Evolutionary conservation across 331 rosid genomes (phyloP), one percentile per base, ranked within the genome.

Genomic region (Pyracantha coccinea): DNA sequence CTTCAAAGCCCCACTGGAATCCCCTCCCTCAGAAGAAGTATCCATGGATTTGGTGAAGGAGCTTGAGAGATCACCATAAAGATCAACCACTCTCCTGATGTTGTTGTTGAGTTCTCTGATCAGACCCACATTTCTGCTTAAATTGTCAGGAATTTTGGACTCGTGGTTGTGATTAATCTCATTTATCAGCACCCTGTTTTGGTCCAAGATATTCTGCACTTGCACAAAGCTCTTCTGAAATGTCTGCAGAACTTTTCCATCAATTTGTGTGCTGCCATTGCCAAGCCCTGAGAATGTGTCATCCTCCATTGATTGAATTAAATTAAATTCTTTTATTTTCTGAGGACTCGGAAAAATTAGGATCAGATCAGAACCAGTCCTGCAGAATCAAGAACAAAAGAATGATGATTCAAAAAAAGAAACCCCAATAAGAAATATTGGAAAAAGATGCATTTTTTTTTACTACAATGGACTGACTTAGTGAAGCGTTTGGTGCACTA

Each of bases 101-200:
- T 95, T 95, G 91, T 89, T 90, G 90, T 95, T 95, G 73, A 95
- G 90, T 85, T 95, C 99, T 77, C 86, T 81, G 63, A 95, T 95
- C 69, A 95, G 86, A 33, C 93, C 96, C 83, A 92, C 97, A 76
- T 95, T 95, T 75, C 97, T 82, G 86, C 85, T 95, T 24, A 95
- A 87, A 64, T 95, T 92, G 86, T 92, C 93, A 10, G 99, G 99
- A 71, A 88, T 81, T 78, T 89, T 95, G 41, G 99, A 92, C 73
- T 90, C 97, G 5, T 95, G 99, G 75, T 95, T 95, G 81, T 95
- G 97, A 87, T 95, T 95, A 83, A 95, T 95, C 89, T 95, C 96
- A 70, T 87, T 95, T 86, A 95, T 95, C 64, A 95, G 92, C 74
- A 95, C 59, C 85, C 97, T 85, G 84, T 95, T 95, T 81, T 95